phyloP scores from a whole-genome alignment of 352 stramenopile genomes.

The Globisporangium cystogenes region DNA sequence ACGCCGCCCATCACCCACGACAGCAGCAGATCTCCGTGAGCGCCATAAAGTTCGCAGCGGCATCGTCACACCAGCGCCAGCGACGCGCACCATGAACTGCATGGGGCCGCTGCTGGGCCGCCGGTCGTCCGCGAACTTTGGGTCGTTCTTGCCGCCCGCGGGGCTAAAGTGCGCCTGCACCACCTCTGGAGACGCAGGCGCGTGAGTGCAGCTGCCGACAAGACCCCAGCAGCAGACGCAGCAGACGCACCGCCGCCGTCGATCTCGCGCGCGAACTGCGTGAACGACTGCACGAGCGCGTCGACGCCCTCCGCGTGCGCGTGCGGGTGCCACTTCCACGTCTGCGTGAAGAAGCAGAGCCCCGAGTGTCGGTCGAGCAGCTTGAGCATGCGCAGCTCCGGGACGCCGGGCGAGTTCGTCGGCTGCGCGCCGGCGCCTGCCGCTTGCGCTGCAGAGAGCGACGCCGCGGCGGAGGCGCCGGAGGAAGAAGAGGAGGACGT shows the following conservation, averaged over 20 bases:
- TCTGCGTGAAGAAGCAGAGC: slow-evolving; percentile 69
- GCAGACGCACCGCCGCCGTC: slow-evolving; percentile 51
- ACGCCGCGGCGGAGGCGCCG: not conserved
- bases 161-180: slow-evolving; percentile 68
- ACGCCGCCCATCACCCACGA: not conserved
- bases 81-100: slow-evolving; percentile 13
- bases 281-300: slow-evolving; percentile 77
- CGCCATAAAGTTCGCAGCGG: not conserved
- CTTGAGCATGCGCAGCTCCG: slow-evolving; percentile 67
- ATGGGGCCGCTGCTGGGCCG: slow-evolving; percentile 13
- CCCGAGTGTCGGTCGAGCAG: slow-evolving; percentile 59
- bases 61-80: not conserved
- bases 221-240: not conserved
- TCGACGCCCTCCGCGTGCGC: slow-evolving; percentile 67
- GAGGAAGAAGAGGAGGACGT: not conserved
- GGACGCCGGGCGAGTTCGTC: slow-evolving; percentile 4
- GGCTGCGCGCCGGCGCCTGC: not conserved
- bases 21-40: not conserved
- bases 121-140: slow-evolving; percentile 14
- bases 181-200: slow-evolving; percentile 28
- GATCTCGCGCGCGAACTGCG: slow-evolving; percentile 82
- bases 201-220: not conserved
- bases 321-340: slow-evolving; percentile 80
- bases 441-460: no score
- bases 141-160: slow-evolving; percentile 12